These are phyloP conservation scores for Blastobotrys capitulatus DNA, from an alignment of 1,139 yeast genomes.

Conservation along the genomic window DNA sequence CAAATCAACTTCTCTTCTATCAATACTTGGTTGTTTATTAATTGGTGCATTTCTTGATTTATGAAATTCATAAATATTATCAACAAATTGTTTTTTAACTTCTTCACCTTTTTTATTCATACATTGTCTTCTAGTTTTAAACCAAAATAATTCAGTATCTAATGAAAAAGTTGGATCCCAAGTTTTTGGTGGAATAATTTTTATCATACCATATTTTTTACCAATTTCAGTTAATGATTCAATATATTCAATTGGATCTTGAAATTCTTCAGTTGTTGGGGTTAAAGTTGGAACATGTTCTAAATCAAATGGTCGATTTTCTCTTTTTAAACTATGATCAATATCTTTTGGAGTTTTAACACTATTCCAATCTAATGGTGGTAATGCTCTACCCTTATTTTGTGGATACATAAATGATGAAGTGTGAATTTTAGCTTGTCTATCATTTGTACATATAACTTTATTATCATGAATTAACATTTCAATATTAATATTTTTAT, in stretches of 20 bases:
- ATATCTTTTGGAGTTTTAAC: conserved; percentile 18
- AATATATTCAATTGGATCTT: conserved; percentile 40
- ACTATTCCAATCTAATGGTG: conserved; percentile 39
- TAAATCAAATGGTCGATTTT: conserved; percentile 24
- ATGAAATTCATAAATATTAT: conserved; percentile 33
- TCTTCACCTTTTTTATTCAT: conserved; percentile 37
- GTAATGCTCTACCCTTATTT: conserved; percentile 38
- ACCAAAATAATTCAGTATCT: conserved; percentile 46
- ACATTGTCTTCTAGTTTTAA: conserved; percentile 50
- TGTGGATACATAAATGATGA: conserved; percentile 40
- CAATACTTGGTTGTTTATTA: conserved; percentile 33
- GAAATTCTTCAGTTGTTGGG: conserved; percentile 39
- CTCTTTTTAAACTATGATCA: conserved; percentile 3
- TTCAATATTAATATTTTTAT: neutral
- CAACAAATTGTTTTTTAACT: conserved; percentile 27
- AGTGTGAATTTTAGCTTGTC: conserved; percentile 4
- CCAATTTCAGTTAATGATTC: conserved; percentile 37
- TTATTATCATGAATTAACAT: neutral
- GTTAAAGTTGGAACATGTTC: conserved; percentile 43
- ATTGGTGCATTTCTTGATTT: conserved; percentile 29
- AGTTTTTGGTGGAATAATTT: conserved; percentile 49
- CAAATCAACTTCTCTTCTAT: conserved; percentile 36
- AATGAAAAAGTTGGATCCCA: conserved; percentile 40
- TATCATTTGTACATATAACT: neutral
- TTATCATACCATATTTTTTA: conserved; percentile 59